Evolutionary conservation across 257 asterid species (phyloP), one percentile per base, ranked within the genome.

Genomic region (Thymus mandschuricus): DNA sequence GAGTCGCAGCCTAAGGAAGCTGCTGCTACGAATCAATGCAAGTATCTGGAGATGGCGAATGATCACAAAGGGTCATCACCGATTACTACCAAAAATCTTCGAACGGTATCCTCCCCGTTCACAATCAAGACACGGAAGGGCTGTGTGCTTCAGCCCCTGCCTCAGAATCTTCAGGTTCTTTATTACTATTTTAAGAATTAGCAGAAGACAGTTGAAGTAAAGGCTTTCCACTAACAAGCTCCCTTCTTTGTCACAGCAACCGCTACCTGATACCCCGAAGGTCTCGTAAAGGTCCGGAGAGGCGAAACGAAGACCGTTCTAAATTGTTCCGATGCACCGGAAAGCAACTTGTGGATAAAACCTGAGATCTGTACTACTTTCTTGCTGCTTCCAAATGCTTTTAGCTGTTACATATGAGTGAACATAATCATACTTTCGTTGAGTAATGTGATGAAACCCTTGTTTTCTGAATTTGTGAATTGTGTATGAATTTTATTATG

Each of bases 91-190:
- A 46, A 46, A 46, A 46, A 11, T 46, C 51, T 2, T 3, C 51
- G 4, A n/a, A 12, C 54, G 72, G 48, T 66, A 59, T 46, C 75
- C 6, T 57, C 67, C 34, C 74, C 78, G 1, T 67, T 12, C 12
- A 57, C 55, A 44, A 10, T 21, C 67, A 57, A 51, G 34, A 48
- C 15, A 13, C 60, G 43, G 54, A 34, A 50, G 11, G 72, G 60
- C 4, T 43, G 41, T 70, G 4, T 34, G 68, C 68, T 31, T 66
- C 63, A 3, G 29, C 64, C 79, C 38, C 34, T 12, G 44, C 9
- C n/a, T 59, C 29, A 70, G 56, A 46, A 75, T 55, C 54, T 62
- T 74, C 62, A 81, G 86, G 82, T 78, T 60, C 31, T 15, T 54
- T 54, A 75, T 10, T 43, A 49, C 68, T 6, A 50, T n/a, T 68